Base-by-base conservation (phyloP, 768 basidiomycete species). In the Hericium erinaceus region DNA sequence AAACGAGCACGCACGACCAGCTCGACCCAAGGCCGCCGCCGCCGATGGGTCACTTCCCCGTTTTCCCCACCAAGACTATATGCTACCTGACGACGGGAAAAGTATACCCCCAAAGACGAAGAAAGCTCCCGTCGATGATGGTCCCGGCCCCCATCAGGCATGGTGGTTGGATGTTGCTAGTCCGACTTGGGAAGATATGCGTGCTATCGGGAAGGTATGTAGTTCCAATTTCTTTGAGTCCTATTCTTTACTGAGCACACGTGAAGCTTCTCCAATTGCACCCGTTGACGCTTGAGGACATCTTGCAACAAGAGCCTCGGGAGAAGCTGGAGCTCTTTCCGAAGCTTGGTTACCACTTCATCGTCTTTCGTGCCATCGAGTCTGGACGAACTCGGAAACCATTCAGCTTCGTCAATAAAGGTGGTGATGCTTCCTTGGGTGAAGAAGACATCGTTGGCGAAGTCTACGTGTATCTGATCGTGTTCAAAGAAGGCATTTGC, bases 91-190 rank as follows among this genome's bases (percentile, higher is more conserved):
- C 12, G n/a, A 39, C n/a, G 38, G 11, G 18, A 24, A 53, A 5
- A 38, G 11, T 18, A 16, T 26, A 8, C 22, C 18, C 8, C 15
- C 24, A 3, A 26, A 51, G 16, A 11, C 26, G 49, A 46, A 20
- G 44, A 46, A 18, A 51, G 12, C 49, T 16, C 28, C 26, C 18
- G 49, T 26, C 28, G 49, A 22, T 9, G 49, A 24, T 9, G 9
- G 24, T n/a, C 33, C 33, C 33, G 33, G 33, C n/a, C 13, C 22
- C 10, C 76, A 74, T 24, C 80, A 80, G 60, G 84, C 87, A 4
- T 97, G 94, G 94, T 98, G 92, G 80, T 70, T 98, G 46, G 93
- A 98, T 65, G 83, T 95, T 1, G 78, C 90, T 28, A 91, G 85
- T 61, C 93, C 94, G 2, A 85, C 83, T 0, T 91, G 90, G 80